A percentile compares a stretch with the other conserved stretches of the same genome.
phyloP scores from a whole-genome alignment of 768 basidiomycete species.

The Hygrocybe punicea region DNA sequence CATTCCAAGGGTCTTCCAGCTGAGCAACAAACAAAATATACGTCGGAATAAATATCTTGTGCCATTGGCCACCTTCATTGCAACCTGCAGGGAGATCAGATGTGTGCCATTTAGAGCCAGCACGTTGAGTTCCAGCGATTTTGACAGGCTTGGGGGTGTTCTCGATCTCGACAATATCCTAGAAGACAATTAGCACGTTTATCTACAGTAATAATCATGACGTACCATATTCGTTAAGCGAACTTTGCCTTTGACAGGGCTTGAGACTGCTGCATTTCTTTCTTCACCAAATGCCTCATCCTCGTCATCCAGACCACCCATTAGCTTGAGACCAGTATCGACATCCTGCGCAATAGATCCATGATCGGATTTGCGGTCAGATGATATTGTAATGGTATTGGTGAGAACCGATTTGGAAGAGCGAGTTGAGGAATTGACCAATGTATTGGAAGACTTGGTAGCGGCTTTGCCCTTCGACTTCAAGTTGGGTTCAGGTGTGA shows the following conservation, averaged over 20 bases:
- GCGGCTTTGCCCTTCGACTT: not conserved
- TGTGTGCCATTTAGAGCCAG: not conserved
- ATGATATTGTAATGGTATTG: not conserved
- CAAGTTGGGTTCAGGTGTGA: not conserved
- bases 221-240: constrained; percentile 1
- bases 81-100: not conserved
- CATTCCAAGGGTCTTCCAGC: not conserved
- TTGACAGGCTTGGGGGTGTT: not conserved
- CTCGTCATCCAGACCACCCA: not conserved
- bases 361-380: not conserved
- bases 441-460: not conserved
- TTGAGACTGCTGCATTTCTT: not conserved
- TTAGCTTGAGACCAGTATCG: not conserved
- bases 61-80: not conserved
- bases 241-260: not conserved
- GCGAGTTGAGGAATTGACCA: not conserved
- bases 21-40: not conserved
- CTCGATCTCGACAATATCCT: not conserved
- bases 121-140: not conserved
- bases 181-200: not conserved
- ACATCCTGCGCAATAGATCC: not conserved
- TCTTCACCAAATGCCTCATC: not conserved
- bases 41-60: not conserved
- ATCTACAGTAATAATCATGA: not conserved
- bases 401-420: not conserved